Base-by-base conservation (phyloP, 177 flowering plant species). In the Vitis hybrid region DNA sequence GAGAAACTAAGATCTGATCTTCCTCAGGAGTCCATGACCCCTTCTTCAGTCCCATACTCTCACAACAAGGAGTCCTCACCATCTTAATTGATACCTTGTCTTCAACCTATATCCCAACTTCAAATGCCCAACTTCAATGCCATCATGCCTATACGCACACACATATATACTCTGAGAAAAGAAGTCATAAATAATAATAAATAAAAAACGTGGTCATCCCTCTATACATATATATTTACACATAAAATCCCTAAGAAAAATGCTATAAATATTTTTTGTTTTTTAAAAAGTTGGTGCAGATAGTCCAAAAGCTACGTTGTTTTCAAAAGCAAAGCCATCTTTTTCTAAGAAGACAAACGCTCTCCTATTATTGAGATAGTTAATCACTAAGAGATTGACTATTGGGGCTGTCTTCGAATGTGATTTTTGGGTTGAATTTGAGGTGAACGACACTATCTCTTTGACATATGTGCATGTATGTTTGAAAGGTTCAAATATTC, bases 11-110 rank as follows among this genome's bases (percentile, higher is more conserved):
- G 39, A 48, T 71, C 12, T 39, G 62, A 64, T 71, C 74, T 56
- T 71, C 74, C 65, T 71, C 69, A 45, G 55, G 57, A 45, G 68
- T 71, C 74, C 74, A 71, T 39, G 74, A 62, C 45, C 74, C 74
- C 13, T 71, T 71, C 59, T 71, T 71, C 49, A 71, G 5, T n/a
- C 74, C 74, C 74, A 71, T 71, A 62, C 64, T 39, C 68, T 71
- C 74, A 57, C 74, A 71, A 53, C 68, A 63, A 51, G 67, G 73
- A 9, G 60, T 5, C 26, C 73, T 70, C 31, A 53, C 73, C 73
- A 70, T 70, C 14, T 53, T 20, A 7, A 7, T 7, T 39, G 45
- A 39, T 39, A 0, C 29, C 0, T 14, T 60, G 14, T 60, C 62
- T 19, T 12, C 56, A 12, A 53, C 15, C 16, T 53, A 12, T 13